Conservation (phyloP, 495 filamentous ascomycete genomes). For the Margaritispora aquatica region DNA sequence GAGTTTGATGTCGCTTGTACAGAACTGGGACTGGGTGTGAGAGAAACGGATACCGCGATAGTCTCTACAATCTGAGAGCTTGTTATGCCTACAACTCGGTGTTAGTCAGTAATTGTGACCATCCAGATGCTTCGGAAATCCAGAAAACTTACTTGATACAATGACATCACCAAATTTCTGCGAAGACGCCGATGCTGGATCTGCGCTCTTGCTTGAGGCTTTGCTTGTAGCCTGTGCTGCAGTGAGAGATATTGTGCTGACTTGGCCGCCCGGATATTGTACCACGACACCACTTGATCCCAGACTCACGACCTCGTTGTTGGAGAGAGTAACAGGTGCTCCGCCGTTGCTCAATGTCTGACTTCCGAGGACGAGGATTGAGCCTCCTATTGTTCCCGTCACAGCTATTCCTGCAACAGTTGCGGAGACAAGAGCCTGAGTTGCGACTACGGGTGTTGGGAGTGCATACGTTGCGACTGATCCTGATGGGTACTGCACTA, state of each 20-base stretch:
- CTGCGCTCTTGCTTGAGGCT: not conserved
- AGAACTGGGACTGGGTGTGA: not conserved
- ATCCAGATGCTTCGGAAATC: no score
- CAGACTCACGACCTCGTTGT: slow-evolving; percentile 7
- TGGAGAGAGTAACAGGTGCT: not conserved
- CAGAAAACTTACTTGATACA: not conserved
- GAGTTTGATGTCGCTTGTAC: not conserved
- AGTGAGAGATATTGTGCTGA: not conserved
- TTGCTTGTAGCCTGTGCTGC: not conserved
- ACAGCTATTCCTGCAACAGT: not conserved
- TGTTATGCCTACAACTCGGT: not conserved
- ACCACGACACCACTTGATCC: slow-evolving; percentile 7
- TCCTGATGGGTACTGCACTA: slow-evolving; percentile 2
- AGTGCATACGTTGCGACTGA: not conserved
- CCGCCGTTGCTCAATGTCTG: not conserved
- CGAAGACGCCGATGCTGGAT: not conserved
- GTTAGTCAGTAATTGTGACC: not conserved
- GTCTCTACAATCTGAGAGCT: not conserved
- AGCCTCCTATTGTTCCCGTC: not conserved
- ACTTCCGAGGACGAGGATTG: not conserved
- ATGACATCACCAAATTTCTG: not conserved
- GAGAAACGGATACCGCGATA: not conserved
- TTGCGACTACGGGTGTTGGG: not conserved
- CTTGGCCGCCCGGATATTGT: slow-evolving; percentile 7
- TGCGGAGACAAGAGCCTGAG: not conserved